Base-by-base conservation (phyloP, 768 basidiomycete genomes). In the Boletus rufocinnamomeus region DNA sequence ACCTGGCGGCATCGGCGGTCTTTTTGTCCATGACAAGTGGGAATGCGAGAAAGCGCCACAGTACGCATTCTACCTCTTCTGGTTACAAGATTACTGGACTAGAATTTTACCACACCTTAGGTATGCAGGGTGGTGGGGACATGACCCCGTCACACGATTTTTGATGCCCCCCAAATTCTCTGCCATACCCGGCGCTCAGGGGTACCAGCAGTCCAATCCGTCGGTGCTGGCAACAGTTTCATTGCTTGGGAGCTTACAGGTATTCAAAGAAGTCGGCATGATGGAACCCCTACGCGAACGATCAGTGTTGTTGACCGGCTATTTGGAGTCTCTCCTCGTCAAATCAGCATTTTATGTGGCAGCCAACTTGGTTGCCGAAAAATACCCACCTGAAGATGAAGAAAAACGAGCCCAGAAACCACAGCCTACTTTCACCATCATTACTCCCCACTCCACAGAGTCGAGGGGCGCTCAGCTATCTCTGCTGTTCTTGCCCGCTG, bases 81-180 rank as follows among this genome's bases (percentile, higher is more conserved):
- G 47, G 55, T 53, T 51, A 50, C 37, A 32, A 48, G 37, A 37
- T 35, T 57, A 14, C 55, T 30, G 16, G 61, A 56, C 45, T 54
- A 32, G 46, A 58, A 34, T 51, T 48, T 63, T 64, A 62, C 50
- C 40, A 44, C 67, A 52, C 48, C 30, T 23, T 63, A 97, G 97
- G 69, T 86, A 85, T 60, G 87, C 93, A 41, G 97, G 97, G 46
- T 99, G 97, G 97, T 99, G 96, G 96, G 97, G 97, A 46, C 95
- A 98, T 72, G 86, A 93, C 66, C 81, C 87, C 30, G 69, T 77
- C 53, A 95, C 94, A 40, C 88, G 97, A 32, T 98, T 99, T 78
- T 77, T 82, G 54, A 98, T 98, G 96, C 88, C 90, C 28, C 79
- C 88, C 14, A 78, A 69, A 51, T 99, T 97, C 76, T 82, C 83